Evolutionary conservation across 495 filamentous ascomycete species (phyloP).

Genomic region (Immersiella caudata): DNA sequence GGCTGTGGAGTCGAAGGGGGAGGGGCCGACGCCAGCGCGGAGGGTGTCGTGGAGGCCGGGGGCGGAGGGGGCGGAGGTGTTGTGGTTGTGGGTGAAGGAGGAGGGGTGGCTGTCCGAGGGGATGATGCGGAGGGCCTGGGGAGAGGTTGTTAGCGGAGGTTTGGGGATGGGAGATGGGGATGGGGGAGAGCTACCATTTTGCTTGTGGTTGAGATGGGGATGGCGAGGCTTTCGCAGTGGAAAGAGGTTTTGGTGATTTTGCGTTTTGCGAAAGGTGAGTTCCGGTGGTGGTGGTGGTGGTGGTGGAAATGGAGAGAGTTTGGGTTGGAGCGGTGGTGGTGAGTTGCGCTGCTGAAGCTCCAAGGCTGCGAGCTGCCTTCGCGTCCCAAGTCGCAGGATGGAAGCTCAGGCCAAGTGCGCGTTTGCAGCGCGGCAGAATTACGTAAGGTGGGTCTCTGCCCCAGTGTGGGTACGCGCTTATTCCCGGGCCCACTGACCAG

Average conservation of each 20-base stretch:
- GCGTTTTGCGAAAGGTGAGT: background rate
- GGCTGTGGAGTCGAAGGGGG: conserved; percentile 45
- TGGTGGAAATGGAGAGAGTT: background rate
- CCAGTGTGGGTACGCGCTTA: conserved; percentile 1
- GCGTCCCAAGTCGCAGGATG: conserved; percentile 28
- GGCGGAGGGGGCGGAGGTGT: conserved; percentile 78
- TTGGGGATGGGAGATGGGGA: conserved; percentile 10
- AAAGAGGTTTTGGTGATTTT: background rate
- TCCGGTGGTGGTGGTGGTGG: conserved; percentile 6
- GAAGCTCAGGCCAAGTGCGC: background rate
- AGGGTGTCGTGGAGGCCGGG: conserved; percentile 91
- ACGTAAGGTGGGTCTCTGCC: conserved; percentile 14
- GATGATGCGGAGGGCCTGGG: conserved; percentile 85
- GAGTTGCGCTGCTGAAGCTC: conserved; percentile 22
- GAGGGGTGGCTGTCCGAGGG: conserved; percentile 63
- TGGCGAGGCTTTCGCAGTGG: background rate
- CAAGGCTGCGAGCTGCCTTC: conserved; percentile 53
- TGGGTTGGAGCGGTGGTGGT: conserved; percentile 5
- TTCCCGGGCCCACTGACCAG: conserved; percentile 2
- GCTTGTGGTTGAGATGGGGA: conserved; percentile 16
- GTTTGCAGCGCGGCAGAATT: conserved; percentile 2
- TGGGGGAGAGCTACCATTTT: conserved; percentile 51
- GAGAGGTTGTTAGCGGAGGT: conserved; percentile 30
- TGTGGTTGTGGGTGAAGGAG: conserved; percentile 60
- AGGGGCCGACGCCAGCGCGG: conserved; percentile 71